Conservation (phyloP, 306 rosid genomes). For the Parietaria judaica region DNA sequence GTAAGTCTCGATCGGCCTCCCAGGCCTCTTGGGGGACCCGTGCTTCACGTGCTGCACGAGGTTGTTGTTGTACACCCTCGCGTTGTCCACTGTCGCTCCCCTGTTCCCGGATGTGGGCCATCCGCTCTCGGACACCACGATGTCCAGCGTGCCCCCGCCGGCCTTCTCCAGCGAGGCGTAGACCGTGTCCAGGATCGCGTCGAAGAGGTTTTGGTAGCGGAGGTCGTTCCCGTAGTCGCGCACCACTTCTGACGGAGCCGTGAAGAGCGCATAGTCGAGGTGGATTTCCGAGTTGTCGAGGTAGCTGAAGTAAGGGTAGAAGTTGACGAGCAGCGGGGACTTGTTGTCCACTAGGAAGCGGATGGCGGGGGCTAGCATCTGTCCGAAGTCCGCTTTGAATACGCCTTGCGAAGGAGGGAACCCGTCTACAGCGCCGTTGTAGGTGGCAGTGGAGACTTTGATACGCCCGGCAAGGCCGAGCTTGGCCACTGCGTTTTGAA, state of each 20-base stretch:
- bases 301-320: slow-evolving; percentile 19
- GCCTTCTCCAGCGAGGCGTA: slow-evolving; percentile 26
- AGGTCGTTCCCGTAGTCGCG: neutral
- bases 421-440: neutral
- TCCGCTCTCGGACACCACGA: slow-evolving; percentile 36
- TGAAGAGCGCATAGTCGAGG: slow-evolving; percentile 21
- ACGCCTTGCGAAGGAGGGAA: slow-evolving; percentile 14
- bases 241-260: slow-evolving; percentile 1
- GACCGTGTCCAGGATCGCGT: slow-evolving; percentile 25
- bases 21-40: slow-evolving; percentile 27
- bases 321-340: slow-evolving; percentile 18
- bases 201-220: slow-evolving; percentile 12
- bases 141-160: slow-evolving; percentile 18
- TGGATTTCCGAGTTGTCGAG: neutral
- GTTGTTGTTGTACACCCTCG: slow-evolving; percentile 20
- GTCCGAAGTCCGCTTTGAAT: neutral
- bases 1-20: slow-evolving; percentile 25
- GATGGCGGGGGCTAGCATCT: slow-evolving; percentile 5
- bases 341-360: neutral
- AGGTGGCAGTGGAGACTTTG: slow-evolving; percentile 21
- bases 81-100: slow-evolving; percentile 15
- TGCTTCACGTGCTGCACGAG: slow-evolving; percentile 23
- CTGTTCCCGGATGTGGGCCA: slow-evolving; percentile 27
- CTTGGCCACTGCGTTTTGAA: neutral
- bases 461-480: neutral